phyloP scores from a whole-genome alignment of 345 rosid species.

The Arabidopsis suecica region DNA sequence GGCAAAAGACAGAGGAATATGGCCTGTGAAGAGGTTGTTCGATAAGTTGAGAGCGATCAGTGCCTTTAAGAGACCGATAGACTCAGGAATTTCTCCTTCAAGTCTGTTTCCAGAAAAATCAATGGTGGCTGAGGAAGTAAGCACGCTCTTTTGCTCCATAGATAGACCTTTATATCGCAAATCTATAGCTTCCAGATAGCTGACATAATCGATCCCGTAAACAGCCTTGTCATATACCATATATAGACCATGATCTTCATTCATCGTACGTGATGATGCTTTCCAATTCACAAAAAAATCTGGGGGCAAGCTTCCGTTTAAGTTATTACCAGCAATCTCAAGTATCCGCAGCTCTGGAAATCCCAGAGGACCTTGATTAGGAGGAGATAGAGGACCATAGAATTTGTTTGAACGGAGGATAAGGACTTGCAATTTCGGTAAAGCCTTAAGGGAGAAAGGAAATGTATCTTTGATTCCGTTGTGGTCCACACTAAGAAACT shows the following conservation, averaged over 20 bases:
- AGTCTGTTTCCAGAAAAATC: background rate
- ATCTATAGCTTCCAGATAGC: background rate
- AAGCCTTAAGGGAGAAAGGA: background rate
- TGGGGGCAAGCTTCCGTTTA: background rate
- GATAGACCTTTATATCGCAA: background rate
- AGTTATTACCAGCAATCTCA: background rate
- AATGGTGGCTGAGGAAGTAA: background rate
- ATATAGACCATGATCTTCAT: background rate
- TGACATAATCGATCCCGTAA: background rate
- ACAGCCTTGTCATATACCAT: rapidly evolving
- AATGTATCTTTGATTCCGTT: background rate
- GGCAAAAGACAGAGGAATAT: background rate
- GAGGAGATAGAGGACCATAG: background rate
- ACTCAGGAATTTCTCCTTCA: background rate
- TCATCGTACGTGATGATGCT: background rate
- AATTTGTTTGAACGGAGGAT: background rate
- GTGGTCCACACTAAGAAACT: background rate
- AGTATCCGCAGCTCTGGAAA: background rate
- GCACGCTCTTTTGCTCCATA: background rate
- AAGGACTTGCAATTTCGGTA: background rate
- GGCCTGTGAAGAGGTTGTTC: background rate
- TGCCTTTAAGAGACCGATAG: background rate
- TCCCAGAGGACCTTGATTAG: background rate
- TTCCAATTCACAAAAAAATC: background rate
- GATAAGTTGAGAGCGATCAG: background rate